Percentiles rank a stretch among this genome's conserved stretches.
These are phyloP conservation scores for Aspergillus sclerotialis DNA, from an alignment of 2,329 filamentous ascomycete genomes.

Conservation along the genomic window DNA sequence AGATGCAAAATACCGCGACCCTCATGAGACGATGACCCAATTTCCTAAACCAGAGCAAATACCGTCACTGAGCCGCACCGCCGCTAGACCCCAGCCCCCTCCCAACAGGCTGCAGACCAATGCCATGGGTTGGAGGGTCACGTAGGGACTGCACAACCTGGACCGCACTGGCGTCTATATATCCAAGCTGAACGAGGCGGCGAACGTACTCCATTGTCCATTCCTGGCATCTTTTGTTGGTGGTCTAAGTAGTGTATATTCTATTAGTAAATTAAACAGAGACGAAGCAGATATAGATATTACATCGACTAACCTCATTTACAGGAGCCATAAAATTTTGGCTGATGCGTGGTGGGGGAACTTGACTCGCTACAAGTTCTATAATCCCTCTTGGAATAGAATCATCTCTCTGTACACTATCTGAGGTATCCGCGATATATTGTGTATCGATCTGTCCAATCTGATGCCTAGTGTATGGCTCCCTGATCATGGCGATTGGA, in stretches of 20 bases:
- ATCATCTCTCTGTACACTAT: constrained; percentile 10
- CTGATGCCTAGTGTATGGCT: constrained; percentile 12
- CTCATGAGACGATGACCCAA: no score
- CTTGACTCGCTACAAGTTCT: constrained; percentile 19
- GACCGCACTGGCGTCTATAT: constrained; percentile 15
- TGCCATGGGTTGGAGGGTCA: constrained; percentile 22
- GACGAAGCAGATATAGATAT: no score
- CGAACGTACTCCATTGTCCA: constrained; percentile 28
- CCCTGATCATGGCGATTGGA: neutral
- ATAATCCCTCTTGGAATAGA: constrained; percentile 15
- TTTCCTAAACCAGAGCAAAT: no score
- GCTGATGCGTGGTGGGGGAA: constrained; percentile 22
- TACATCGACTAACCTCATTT: constrained; percentile 24
- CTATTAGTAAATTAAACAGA: no score
- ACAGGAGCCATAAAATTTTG: constrained; percentile 28
- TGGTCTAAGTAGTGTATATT: no score
- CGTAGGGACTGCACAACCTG: constrained; percentile 22
- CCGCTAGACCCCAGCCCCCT: no score
- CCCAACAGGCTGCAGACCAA: constrained; percentile 13
- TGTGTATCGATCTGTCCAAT: constrained; percentile 17
- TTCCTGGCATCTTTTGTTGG: constrained; percentile 27
- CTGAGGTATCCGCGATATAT: constrained; percentile 13
- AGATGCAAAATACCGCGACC: no score
- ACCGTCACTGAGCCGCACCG: no score
- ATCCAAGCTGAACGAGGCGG: constrained; percentile 14